phyloP scores from a whole-genome alignment of 768 basidiomycete species.

The Auricularia heimuer region DNA sequence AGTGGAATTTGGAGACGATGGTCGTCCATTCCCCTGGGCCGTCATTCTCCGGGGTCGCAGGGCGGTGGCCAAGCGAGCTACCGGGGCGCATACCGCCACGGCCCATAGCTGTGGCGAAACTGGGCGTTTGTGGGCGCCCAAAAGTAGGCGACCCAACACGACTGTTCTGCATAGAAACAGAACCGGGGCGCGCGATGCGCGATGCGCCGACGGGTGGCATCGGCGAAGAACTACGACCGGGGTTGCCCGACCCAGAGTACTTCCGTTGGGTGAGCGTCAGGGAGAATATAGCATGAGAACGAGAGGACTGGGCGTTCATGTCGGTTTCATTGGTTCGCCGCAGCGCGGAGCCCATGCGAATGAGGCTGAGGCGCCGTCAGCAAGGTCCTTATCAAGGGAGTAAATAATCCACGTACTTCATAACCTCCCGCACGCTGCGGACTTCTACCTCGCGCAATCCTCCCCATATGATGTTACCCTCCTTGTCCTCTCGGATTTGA shows the following conservation, averaged over 20 bases:
- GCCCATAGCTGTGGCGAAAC: slow-evolving; percentile 65
- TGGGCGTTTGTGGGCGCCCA: slow-evolving; percentile 70
- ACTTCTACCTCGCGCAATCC: slow-evolving; percentile 89
- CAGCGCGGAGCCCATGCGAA: slow-evolving; percentile 82
- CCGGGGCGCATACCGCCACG: slow-evolving; percentile 63
- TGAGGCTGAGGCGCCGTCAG: slow-evolving; percentile 41
- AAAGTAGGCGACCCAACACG: slow-evolving; percentile 71
- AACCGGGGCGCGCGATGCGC: slow-evolving; percentile 74
- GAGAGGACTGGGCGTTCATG: slow-evolving; percentile 97
- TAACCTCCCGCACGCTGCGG: slow-evolving; percentile 77
- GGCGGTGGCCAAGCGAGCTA: slow-evolving; percentile 56
- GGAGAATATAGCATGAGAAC: slow-evolving; percentile 98
- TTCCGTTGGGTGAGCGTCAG: slow-evolving; percentile 89
- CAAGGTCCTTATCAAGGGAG: slow-evolving; percentile 3
- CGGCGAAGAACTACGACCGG: slow-evolving; percentile 70
- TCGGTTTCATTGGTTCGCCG: slow-evolving; percentile 94
- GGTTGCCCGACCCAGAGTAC: slow-evolving; percentile 57
- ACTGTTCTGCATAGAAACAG: slow-evolving; percentile 43
- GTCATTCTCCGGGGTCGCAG: slow-evolving; percentile 33
- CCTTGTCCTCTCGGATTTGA: slow-evolving; percentile 94
- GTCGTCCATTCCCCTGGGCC: slow-evolving; percentile 80
- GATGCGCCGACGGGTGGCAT: slow-evolving; percentile 63
- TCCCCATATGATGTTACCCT: slow-evolving; percentile 94
- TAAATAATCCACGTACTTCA: slow-evolving; percentile 53
- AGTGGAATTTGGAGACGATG: slow-evolving; percentile 92